Evolutionary conservation across 306 rosid genomes (phyloP).

Genomic region (Sechiopsis laciniata): DNA sequence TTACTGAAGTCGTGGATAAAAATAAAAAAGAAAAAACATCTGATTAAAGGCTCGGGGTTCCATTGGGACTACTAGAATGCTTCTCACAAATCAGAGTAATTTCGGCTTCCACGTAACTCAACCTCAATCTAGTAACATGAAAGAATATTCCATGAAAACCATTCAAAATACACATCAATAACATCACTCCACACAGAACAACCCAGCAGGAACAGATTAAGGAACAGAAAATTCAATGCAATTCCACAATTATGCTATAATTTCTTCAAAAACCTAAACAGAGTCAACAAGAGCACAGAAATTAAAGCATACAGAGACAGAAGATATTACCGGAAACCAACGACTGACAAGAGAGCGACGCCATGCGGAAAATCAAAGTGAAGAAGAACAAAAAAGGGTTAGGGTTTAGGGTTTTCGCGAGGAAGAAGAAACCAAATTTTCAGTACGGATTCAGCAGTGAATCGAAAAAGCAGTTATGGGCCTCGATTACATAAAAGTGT

Average conservation of each 20-base stretch:
- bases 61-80: background rate
- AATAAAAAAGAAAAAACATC: background rate
- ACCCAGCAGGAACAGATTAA: background rate
- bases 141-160: constrained; percentile 10
- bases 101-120: background rate
- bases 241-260: background rate
- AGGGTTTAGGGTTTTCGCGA: constrained; percentile 20
- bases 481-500: background rate
- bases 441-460: constrained; percentile 7
- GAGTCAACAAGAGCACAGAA: background rate
- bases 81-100: background rate
- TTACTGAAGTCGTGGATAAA: background rate
- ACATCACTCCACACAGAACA: background rate
- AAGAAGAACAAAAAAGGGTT: background rate
- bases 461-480: background rate
- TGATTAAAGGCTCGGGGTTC: background rate
- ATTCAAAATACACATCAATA: background rate
- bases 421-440: constrained; percentile 6
- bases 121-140: constrained; percentile 6
- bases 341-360: background rate
- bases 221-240: background rate
- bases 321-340: constrained; percentile 11
- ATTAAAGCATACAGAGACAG: background rate
- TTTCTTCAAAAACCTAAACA: constrained; percentile 4
- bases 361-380: constrained; percentile 6